Evolutionary conservation across 23 red algal species (phyloP), one percentile per base, ranked within the genome.

Genomic region (Porphyridium purpureum): DNA sequence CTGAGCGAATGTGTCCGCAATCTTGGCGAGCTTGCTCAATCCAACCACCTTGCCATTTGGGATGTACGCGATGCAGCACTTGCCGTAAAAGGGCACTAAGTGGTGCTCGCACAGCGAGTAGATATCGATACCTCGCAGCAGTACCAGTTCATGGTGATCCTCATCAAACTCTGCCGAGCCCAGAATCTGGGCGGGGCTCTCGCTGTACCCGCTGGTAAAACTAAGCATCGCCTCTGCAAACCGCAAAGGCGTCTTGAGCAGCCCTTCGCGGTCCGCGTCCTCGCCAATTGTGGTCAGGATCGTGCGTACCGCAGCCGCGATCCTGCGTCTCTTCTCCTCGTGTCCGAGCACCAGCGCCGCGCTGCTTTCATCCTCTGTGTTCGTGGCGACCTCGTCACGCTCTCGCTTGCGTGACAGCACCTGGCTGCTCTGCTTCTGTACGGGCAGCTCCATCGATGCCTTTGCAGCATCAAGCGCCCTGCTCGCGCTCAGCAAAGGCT

Each of bases 71-170:
- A 94, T 62, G 49, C 79, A 67, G 24, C 59, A 70, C 6, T 21
- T 27, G 27, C 88, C 88, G 62, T 65, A 61, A 54, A 94, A 94
- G 3, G 88, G 77, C 27, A 94, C 66, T 35, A 94, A 23, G 49
- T 94, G 88, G 26, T 94, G 88, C 58, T 94, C 88, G 40, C 88
- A 94, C n/a, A 94, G 71, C 40, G 88, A 94, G 42, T 57, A 80
- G 33, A 94, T 48, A 48, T 76, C 68, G 24, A 94, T 73, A 36
- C 64, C 64, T 1, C 69, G 74, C 24, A 83, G 24, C 1, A 80
- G 54, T 23, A 94, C 76, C 38, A 75, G 40, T 31, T 84, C 88
- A 32, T 34, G 31, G 31, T 64, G 29, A 19, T 63, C 59, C 62
- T 84, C 88, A 33, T 50, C 34, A 54, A 84, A 94, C 28, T 66